phyloP scores from a whole-genome alignment of 75 land plant genomes.

The Pinus taeda region DNA sequence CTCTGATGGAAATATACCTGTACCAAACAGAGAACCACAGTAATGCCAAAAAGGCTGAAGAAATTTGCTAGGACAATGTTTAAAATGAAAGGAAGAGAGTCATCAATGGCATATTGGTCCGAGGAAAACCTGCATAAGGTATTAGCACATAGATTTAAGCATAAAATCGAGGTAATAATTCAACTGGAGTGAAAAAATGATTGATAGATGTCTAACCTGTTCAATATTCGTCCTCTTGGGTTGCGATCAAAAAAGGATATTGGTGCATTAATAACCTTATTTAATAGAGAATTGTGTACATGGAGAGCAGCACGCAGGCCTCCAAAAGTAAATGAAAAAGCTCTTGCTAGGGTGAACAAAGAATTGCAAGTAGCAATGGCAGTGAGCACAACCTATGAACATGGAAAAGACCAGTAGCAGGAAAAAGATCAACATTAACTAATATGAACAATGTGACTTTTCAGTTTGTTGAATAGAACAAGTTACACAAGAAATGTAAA shows the following conservation, averaged over 20 bases:
- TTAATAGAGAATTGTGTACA: constrained; percentile 65
- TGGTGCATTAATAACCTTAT: constrained; percentile 71
- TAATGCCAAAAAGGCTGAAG: constrained; percentile 78
- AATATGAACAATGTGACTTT: background rate
- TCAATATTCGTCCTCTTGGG: constrained; percentile 89
- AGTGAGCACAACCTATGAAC: constrained; percentile 56
- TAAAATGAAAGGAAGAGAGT: constrained; percentile 90
- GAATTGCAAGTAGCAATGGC: constrained; percentile 72
- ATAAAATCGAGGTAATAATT: background rate
- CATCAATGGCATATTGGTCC: constrained; percentile 90
- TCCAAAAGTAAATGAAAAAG: constrained; percentile 96
- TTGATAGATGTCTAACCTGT: constrained; percentile 53
- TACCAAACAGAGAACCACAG: constrained; percentile 49
- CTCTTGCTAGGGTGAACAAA: constrained; percentile 71
- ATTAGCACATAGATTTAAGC: constrained; percentile 2
- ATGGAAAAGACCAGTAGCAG: background rate
- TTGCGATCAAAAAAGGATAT: constrained; percentile 83
- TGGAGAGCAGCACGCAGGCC: constrained; percentile 82
- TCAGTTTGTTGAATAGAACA: background rate
- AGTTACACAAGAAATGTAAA: background rate
- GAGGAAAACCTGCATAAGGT: constrained; percentile 80
- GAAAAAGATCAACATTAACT: background rate
- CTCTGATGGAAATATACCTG: constrained; percentile 27
- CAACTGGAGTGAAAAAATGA: background rate
- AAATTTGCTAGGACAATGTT: constrained; percentile 87